phyloP scores from a whole-genome alignment of 768 basidiomycete species.

The Mycena pura region DNA sequence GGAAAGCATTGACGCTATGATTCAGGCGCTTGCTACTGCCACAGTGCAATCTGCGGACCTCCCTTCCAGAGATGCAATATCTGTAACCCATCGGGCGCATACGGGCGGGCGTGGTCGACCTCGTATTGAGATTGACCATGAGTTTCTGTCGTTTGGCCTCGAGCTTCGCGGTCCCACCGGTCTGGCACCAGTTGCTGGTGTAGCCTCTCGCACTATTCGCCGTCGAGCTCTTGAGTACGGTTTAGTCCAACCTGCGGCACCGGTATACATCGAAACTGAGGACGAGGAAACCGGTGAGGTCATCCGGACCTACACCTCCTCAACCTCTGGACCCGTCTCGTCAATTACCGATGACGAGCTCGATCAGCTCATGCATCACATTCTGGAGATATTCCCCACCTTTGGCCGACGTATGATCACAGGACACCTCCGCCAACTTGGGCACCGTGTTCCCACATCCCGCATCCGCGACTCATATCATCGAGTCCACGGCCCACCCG shows the following conservation, averaged over 20 bases:
- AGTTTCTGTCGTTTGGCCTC: slow-evolving; percentile 29
- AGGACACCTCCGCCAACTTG: slow-evolving; percentile 28
- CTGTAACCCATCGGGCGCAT: background rate
- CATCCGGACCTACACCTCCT: slow-evolving; percentile 14
- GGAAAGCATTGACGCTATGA: slow-evolving; percentile 16
- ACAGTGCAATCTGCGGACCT: slow-evolving; percentile 6
- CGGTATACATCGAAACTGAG: slow-evolving; percentile 23
- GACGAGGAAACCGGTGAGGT: slow-evolving; percentile 12
- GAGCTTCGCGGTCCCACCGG: slow-evolving; percentile 29
- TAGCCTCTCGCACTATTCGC: slow-evolving; percentile 29
- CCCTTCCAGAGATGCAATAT: slow-evolving; percentile 4
- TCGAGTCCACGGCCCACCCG: slow-evolving; percentile 24
- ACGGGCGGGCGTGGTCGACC: slow-evolving; percentile 33
- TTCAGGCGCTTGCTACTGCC: slow-evolving; percentile 15
- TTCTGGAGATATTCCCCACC: slow-evolving; percentile 43
- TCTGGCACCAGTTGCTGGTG: slow-evolving; percentile 28
- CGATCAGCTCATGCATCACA: slow-evolving; percentile 39
- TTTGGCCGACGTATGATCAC: slow-evolving; percentile 37
- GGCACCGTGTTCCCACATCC: slow-evolving; percentile 27
- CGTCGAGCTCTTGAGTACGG: slow-evolving; percentile 34
- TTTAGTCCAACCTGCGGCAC: slow-evolving; percentile 27
- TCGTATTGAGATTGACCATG: slow-evolving; percentile 30
- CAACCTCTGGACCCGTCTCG: slow-evolving; percentile 26
- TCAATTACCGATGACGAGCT: slow-evolving; percentile 28
- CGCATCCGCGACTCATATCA: slow-evolving; percentile 13